Conservation (phyloP, 305 asterid species). For the Solanum hybrid region DNA sequence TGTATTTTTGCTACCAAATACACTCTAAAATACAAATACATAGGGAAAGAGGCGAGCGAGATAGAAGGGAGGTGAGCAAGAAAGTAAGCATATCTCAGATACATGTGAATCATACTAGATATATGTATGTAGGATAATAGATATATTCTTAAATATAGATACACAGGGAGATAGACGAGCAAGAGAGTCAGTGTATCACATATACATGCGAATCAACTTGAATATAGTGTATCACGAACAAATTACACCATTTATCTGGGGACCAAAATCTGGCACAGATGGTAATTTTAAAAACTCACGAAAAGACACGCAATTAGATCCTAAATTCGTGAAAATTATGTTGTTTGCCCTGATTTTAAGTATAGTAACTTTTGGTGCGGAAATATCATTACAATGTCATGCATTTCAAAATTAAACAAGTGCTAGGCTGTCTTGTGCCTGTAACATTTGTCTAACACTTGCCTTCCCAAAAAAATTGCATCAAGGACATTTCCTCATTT, state of each 20-base stretch:
- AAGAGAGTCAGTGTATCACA: background rate
- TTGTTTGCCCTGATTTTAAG: background rate
- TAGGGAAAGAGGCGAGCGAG: background rate
- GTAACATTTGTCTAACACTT: background rate
- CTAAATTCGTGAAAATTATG: no score
- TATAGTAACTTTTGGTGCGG: background rate
- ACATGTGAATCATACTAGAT: background rate
- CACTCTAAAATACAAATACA: no score
- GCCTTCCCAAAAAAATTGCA: background rate
- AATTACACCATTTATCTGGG: no score
- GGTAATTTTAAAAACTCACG: background rate
- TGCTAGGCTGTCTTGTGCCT: background rate
- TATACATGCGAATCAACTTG: background rate
- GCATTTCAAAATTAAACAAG: background rate
- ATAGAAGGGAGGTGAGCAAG: no score
- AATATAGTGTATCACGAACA: background rate
- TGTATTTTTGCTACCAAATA: background rate
- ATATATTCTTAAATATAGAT: background rate
- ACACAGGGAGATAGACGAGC: background rate
- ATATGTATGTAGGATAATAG: background rate
- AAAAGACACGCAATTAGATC: background rate
- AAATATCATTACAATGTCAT: background rate
- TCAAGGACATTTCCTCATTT: background rate
- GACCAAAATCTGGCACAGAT: rapidly evolving
- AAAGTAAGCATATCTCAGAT: background rate